phyloP scores from a whole-genome alignment of 2,329 filamentous ascomycete species.

The Cladorrhinum sp. region DNA sequence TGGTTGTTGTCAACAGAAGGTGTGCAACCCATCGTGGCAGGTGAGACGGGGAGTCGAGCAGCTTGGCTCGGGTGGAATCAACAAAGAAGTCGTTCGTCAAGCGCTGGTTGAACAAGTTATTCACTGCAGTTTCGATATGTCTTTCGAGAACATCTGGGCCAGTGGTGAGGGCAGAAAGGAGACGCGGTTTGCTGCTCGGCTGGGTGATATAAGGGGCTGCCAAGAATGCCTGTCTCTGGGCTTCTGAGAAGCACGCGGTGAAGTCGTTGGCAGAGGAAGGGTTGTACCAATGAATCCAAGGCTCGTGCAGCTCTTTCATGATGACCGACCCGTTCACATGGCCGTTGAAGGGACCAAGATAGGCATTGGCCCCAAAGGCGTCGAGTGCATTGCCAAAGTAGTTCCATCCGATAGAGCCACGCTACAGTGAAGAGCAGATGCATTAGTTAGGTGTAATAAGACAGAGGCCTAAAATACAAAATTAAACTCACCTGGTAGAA shows the following conservation, averaged over 20 bases:
- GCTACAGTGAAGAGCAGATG: not conserved
- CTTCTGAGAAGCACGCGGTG: not conserved
- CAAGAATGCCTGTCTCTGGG: not conserved
- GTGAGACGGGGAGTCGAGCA: not conserved
- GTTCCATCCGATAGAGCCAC: not conserved
- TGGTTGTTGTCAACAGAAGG: not conserved
- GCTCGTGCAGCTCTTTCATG: conserved; percentile 7
- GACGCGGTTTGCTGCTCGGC: not conserved
- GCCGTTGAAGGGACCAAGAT: conserved; percentile 8
- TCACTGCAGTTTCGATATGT: not conserved
- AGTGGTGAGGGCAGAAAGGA: not conserved
- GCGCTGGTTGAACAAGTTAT: not conserved
- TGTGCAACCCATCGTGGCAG: conserved; percentile 4
- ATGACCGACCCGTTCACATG: conserved; percentile 4
- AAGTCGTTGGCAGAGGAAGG: not conserved
- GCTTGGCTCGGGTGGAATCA: not conserved
- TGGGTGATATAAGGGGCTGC: not conserved
- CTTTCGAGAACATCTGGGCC: not conserved
- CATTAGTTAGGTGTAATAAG: not conserved
- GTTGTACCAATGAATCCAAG: conserved; percentile 7
- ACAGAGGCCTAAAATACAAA: too few species aligned
- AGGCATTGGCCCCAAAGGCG: not conserved
- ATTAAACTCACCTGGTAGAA: conserved; percentile 3
- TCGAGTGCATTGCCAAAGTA: conserved; percentile 2
- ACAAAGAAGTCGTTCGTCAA: not conserved